phyloP scores from a whole-genome alignment of 2,329 filamentous ascomycete genomes.

The Curvularia verruculosa region DNA sequence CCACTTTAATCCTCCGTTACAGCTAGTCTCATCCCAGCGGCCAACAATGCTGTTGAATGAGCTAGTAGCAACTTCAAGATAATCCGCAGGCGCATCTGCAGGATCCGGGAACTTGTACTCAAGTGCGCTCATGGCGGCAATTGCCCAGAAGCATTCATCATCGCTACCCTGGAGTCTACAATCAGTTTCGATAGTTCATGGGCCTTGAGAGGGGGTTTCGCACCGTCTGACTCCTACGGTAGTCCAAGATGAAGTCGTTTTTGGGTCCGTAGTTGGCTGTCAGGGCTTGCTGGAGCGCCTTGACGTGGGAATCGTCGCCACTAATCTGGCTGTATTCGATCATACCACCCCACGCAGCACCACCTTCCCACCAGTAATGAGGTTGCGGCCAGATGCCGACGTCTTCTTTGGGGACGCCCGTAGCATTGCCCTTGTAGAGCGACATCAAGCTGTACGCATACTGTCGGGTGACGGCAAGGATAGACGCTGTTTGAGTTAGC shows the following conservation, averaged over 20 bases:
- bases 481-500: slow-evolving; percentile 27
- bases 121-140: slow-evolving; percentile 70
- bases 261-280: slow-evolving; percentile 50
- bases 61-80: slow-evolving; percentile 71
- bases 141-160: slow-evolving; percentile 76
- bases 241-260: slow-evolving; percentile 55
- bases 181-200: slow-evolving; percentile 8
- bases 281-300: slow-evolving; percentile 52
- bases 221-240: slow-evolving; percentile 41
- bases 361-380: slow-evolving; percentile 57
- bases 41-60: slow-evolving; percentile 73
- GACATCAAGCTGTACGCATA: slow-evolving; percentile 47
- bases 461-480: slow-evolving; percentile 34
- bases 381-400: slow-evolving; percentile 52
- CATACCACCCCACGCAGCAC: slow-evolving; percentile 47
- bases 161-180: slow-evolving; percentile 65
- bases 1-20: slow-evolving; percentile 77
- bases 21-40: slow-evolving; percentile 72
- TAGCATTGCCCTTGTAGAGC: slow-evolving; percentile 42
- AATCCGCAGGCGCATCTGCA: slow-evolving; percentile 53
- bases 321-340: slow-evolving; percentile 57
- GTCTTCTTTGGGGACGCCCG: slow-evolving; percentile 29
- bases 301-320: slow-evolving; percentile 52
- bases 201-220: neutral
- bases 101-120: slow-evolving; percentile 71